A percentile compares a stretch with the other conserved stretches of the same genome.
Evolutionary conservation across 2,329 filamentous ascomycete genomes (phyloP).

Genomic region (Rutstroemia sp.): DNA sequence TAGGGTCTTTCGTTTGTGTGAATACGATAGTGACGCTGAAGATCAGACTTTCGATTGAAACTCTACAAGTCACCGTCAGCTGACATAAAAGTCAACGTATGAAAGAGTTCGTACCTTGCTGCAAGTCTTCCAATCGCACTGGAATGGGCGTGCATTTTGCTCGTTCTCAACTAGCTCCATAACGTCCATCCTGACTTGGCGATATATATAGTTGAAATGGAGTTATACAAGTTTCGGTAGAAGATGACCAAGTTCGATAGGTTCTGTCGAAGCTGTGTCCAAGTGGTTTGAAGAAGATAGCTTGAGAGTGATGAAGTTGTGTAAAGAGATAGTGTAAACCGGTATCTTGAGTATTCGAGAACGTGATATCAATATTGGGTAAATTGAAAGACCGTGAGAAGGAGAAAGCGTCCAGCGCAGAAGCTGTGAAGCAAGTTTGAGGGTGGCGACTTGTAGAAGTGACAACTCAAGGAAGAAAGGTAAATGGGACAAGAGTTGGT

Average conservation of each 20-base stretch:
- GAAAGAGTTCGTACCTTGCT: constrained; percentile 44
- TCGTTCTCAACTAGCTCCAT: constrained; percentile 59
- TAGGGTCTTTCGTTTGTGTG: constrained; percentile 66
- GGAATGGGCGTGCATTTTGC: constrained; percentile 53
- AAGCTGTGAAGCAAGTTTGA: constrained; percentile 15
- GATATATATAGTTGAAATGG: not conserved
- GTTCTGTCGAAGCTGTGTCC: not conserved
- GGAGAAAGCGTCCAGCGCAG: constrained; percentile 21
- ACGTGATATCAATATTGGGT: constrained; percentile 1
- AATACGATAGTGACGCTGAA: constrained; percentile 63
- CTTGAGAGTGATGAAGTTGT: not conserved
- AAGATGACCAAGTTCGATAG: not conserved
- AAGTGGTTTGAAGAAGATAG: not conserved
- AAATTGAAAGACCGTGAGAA: constrained; percentile 6
- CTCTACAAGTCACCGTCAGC: constrained; percentile 38
- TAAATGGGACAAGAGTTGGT: not conserved
- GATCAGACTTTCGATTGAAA: constrained; percentile 66
- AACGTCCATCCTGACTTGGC: constrained; percentile 44
- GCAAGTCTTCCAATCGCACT: constrained; percentile 56
- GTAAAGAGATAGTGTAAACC: not conserved
- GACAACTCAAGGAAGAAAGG: constrained; percentile 5
- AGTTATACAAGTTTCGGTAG: not conserved
- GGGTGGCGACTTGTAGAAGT: constrained; percentile 1
- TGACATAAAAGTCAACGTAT: not conserved
- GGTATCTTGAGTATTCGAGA: constrained; percentile 5